Base-by-base conservation (phyloP, 495 filamentous ascomycete genomes). In the Aspergillus hancockii region DNA sequence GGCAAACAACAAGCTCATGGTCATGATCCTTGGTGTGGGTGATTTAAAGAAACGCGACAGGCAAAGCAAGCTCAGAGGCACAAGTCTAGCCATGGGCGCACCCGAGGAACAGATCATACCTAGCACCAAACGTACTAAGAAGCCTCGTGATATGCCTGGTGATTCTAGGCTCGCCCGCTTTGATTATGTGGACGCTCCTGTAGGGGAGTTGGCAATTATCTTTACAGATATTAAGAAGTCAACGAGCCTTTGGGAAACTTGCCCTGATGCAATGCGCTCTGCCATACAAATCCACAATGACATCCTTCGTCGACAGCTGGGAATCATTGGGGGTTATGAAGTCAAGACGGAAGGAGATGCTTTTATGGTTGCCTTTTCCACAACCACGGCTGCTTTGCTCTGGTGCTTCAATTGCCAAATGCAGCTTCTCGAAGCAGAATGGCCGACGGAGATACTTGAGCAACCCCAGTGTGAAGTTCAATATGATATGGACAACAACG, bases 181-280 rank as follows among this genome's bases (percentile, higher is more conserved):
- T 46, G 90, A 95, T 58, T 92, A 94, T 70, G 91, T 98, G 31
- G 90, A 92, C 63, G 90, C 94, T 23, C 94, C 94, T 1, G 88
- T 84, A 4, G 93, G 94, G 16, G 89, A 96, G 58, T 81, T 97
- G 60, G 89, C 90, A 41, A 91, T 99, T 65, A 91, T 97, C 45
- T 99, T 99, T 71, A 99, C 94, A 0, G 94, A 99, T 78, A 99
- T 99, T 82, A 99, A 99, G 74, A 96, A 92, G 72, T 97, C 93
- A 2, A 99, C 94, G 2, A 82, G 90, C 38, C 77, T 99, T n/a
- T 99, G 94, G 94, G 94, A 99, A 71, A 91, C 87, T 9, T 94
- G 91, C 67, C 92, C 93, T 3, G 86, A 89, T 46, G 91, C 95
- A 8, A 99, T 99, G 94, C 83, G 91, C 55, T 90, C 92, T 9